Base-by-base conservation (phyloP, 2,329 filamentous ascomycete genomes). In the Neonectria hederae region DNA sequence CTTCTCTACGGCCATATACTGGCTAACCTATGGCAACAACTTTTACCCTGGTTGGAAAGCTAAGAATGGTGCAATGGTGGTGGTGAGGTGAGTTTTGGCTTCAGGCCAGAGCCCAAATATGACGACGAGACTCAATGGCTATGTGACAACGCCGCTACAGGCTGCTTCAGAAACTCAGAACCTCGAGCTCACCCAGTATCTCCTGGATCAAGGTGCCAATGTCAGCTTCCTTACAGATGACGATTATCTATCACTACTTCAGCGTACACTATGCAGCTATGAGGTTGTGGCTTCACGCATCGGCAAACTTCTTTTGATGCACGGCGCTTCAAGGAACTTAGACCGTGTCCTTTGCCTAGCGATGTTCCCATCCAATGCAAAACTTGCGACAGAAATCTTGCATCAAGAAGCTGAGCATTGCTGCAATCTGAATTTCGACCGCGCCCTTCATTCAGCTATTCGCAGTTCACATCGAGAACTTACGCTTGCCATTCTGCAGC, bases 361-460 rank as follows among this genome's bases (percentile, higher is more conserved):
- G 6, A 56, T 62, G 8, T 5, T 7, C 22, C 24, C 19, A 13
- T 26, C 30, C 1, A 26, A 62, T 11, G 17, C 49, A 28, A n/a
- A 38, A 2, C 19, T 56, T 1, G 53, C 46, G 10, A 35, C 19
- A 3, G 19, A 38, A 5, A 55, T 56, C 4, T 21, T 35, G 5
- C 17, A 38, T 28, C 22, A 38, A 38, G 59, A 52, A 9, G 59
- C 59, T 9, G 21, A 56, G 24, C 30, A 52, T 22, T 14, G 26
- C 11, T 19, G 32, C 17, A 5, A 1, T 17, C 17, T 35, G 17
- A 38, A 56, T 24, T 13, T 56, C 10, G 46, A 62, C 22, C 6
- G n/a, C 10, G 53, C 53, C 6, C 53, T 62, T 30, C 46, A 35
- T 28, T 5, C 35, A 13, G 59, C 53, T 17, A 56, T 62, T 9